A percentile compares a stretch with the other conserved stretches of the same genome.
phyloP scores from a whole-genome alignment of 129 eudicot species.

The Glebionis coronaria region DNA sequence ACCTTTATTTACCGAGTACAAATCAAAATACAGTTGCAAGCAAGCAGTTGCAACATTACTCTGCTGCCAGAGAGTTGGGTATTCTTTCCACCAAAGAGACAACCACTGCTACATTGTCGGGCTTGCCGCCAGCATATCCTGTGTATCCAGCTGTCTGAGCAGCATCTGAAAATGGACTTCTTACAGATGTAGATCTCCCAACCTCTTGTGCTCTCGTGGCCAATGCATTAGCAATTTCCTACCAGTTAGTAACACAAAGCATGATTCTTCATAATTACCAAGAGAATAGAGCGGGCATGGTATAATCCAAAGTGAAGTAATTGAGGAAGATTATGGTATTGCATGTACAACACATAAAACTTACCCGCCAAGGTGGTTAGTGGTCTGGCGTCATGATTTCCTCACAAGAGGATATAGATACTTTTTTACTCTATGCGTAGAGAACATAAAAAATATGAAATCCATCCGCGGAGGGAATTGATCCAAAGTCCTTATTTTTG shows the following conservation, averaged over 20 bases:
- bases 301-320: background rate
- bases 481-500: too few species aligned
- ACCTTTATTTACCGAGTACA: slow-evolving; percentile 22
- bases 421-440: too few species aligned
- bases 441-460: too few species aligned
- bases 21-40: slow-evolving; percentile 17
- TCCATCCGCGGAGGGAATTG: too few species aligned
- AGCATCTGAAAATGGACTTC: slow-evolving; percentile 87
- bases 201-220: slow-evolving; percentile 76
- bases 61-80: slow-evolving; percentile 11
- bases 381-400: too few species aligned
- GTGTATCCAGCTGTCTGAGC: slow-evolving; percentile 81
- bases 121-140: slow-evolving; percentile 79
- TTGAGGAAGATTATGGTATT: background rate
- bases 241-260: slow-evolving; percentile 1
- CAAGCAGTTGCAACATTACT: background rate
- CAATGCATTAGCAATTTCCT: slow-evolving; percentile 76
- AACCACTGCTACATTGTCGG: slow-evolving; percentile 75
- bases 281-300: background rate
- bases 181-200: slow-evolving; percentile 49
- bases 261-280: background rate
- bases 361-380: too few species aligned
- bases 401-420: too few species aligned
- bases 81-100: slow-evolving; percentile 65
- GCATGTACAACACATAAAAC: background rate